Evolutionary conservation across 2,329 filamentous ascomycete species (phyloP).

Genomic region (Alternaria arbusti): DNA sequence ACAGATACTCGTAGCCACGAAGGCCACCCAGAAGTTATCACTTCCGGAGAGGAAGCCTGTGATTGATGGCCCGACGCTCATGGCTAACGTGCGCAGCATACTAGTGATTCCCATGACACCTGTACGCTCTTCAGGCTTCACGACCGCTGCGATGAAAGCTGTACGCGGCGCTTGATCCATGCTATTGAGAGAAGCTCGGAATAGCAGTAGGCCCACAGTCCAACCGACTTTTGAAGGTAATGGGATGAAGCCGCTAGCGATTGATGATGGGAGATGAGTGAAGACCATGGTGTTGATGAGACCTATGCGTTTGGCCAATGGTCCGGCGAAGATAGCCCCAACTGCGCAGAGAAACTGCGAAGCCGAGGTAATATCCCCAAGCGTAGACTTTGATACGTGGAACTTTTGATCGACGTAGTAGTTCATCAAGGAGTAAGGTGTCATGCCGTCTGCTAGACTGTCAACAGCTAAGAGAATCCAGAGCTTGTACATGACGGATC

Average conservation of each 20-base stretch:
- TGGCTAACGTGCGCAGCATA: conserved; percentile 65
- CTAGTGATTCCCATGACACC: conserved; percentile 74
- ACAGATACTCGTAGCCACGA: conserved; percentile 45
- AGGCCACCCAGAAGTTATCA: conserved; percentile 47
- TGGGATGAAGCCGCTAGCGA: conserved; percentile 63
- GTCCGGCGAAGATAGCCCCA: conserved; percentile 64
- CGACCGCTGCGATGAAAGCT: conserved; percentile 71
- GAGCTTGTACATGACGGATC: conserved; percentile 66
- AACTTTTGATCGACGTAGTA: conserved; percentile 48
- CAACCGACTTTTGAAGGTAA: conserved; percentile 58
- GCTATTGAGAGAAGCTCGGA: conserved; percentile 68
- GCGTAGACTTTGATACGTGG: conserved; percentile 55
- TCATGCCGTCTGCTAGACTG: conserved; percentile 69
- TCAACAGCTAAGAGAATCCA: conserved; percentile 71
- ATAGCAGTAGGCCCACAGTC: conserved; percentile 62
- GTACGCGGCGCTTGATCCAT: conserved; percentile 73
- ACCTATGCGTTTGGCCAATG: conserved; percentile 64
- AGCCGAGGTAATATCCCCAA: conserved; percentile 64
- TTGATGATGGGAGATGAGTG: conserved; percentile 65
- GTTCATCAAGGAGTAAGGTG: conserved; percentile 45
- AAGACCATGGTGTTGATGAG: conserved; percentile 64
- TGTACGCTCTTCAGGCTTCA: conserved; percentile 69
- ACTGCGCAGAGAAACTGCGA: conserved; percentile 59
- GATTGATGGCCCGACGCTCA: conserved; percentile 53
- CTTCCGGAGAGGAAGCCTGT: conserved; percentile 46